Conservation (phyloP, 257 asterid species). For the Salvia splendens region DNA sequence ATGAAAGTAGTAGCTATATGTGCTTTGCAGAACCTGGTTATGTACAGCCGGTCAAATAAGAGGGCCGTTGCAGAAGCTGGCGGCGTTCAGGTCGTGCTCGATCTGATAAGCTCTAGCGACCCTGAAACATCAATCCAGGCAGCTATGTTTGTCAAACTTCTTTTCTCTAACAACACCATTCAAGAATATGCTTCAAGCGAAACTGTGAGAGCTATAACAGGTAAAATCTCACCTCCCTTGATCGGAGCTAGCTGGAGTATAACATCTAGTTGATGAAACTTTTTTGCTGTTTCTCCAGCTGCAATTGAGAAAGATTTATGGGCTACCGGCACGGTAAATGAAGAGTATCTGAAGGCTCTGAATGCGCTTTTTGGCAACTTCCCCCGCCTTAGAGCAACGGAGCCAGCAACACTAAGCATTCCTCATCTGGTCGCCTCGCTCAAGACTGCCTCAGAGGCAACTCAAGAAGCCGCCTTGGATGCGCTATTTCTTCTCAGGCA, state of each 20-base stretch:
- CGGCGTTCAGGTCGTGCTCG: constrained; percentile 97
- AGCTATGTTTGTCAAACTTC: constrained; percentile 92
- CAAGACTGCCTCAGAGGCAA: constrained; percentile 89
- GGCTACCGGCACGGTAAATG: constrained; percentile 89
- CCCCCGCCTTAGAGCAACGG: constrained; percentile 93
- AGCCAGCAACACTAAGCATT: constrained; percentile 94
- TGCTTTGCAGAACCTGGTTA: constrained; percentile 92
- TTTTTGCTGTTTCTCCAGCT: constrained; percentile 48
- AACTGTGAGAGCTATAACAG: constrained; percentile 97
- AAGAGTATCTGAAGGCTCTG: constrained; percentile 90
- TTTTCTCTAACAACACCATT: constrained; percentile 87
- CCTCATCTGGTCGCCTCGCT: constrained; percentile 96
- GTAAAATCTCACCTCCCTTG: constrained; percentile 42
- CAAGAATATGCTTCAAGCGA: constrained; percentile 99
- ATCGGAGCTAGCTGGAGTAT: constrained; percentile 17
- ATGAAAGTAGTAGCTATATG: constrained; percentile 99
- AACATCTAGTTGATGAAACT: neutral
- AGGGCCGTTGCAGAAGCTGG: constrained; percentile 99
- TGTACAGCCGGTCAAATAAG: constrained; percentile 91
- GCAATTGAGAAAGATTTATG: constrained; percentile 93
- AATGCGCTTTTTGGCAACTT: constrained; percentile 92
- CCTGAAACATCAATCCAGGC: constrained; percentile 96
- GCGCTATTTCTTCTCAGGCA: constrained; percentile 89
- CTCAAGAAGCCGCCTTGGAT: constrained; percentile 99
- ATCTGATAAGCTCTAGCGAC: constrained; percentile 89